Base-by-base conservation (phyloP, 2,329 filamentous ascomycete species). In the Trichoderma arundinaceum region DNA sequence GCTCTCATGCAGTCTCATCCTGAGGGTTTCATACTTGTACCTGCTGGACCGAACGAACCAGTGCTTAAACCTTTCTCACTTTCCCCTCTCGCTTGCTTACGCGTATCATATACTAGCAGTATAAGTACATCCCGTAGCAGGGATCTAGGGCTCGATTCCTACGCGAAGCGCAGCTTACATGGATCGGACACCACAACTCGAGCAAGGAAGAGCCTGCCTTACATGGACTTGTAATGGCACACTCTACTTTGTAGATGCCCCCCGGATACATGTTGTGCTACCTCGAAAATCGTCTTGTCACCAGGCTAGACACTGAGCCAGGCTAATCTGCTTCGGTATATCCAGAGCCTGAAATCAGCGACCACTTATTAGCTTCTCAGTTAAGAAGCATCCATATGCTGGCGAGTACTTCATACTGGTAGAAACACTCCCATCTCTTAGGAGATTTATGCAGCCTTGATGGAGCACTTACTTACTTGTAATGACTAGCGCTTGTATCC, bases 391-490 rank as follows among this genome's bases (percentile, higher is more conserved):
- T 33, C 8, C n/a, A n/a, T n/a, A n/a, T n/a, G n/a, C n/a, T n/a
- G n/a, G n/a, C n/a, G n/a, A n/a, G n/a, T n/a, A n/a, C n/a, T n/a
- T n/a, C n/a, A n/a, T n/a, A n/a, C n/a, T n/a, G n/a, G n/a, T n/a
- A n/a, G n/a, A n/a, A n/a, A n/a, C n/a, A n/a, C n/a, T n/a, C n/a
- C n/a, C 57, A 59, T 39, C 17, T 59, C 57, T 33, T 52, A 52
- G 58, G 58, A 43, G 35, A 52, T 43, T 61, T 51, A 61, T 61
- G 58, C 58, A 52, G 58, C 58, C 46, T 61, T 52, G 46, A 35
- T 28, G 46, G 38, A 61, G 46, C 46, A 38, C n/a, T 17, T 22
- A 38, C 4, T n/a, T n/a, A n/a, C n/a, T n/a, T n/a, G n/a, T n/a
- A n/a, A n/a, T n/a, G n/a, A n/a, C n/a, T 52, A 43, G 35, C 12